These are phyloP conservation scores for Hygrophila difformis DNA, from an alignment of 257 asterid genomes.

Conservation along the genomic window DNA sequence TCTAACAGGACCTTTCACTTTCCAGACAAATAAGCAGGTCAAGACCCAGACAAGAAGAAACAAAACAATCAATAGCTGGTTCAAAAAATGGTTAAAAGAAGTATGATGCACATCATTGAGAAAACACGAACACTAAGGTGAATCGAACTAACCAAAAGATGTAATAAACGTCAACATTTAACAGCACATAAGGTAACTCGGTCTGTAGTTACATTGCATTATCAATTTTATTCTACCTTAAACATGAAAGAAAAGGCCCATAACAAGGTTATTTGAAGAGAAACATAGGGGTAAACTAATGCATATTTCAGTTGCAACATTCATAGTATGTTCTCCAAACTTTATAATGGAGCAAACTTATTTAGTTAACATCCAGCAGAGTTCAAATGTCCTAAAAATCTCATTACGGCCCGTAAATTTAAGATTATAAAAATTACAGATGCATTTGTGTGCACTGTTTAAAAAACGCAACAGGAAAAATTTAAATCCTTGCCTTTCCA, in stretches of 20 bases:
- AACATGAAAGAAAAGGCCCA: conserved; percentile 11
- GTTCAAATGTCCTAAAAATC: conserved; percentile 8
- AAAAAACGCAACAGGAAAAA: conserved; percentile 13
- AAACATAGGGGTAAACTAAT: neutral
- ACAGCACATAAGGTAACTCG: conserved; percentile 7
- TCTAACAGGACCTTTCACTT: conserved; percentile 15
- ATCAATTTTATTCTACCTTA: conserved; percentile 2
- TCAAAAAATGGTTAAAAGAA: conserved; percentile 8
- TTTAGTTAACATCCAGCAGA: conserved; percentile 1
- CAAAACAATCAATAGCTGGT: conserved; percentile 23
- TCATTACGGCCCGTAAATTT: conserved; percentile 11
- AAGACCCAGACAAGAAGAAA: conserved; percentile 28
- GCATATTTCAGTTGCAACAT: conserved; percentile 7
- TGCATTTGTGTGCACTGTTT: conserved; percentile 14
- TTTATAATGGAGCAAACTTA: neutral
- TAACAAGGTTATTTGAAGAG: conserved; percentile 10
- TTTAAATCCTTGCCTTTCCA: conserved; percentile 53
- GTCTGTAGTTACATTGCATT: conserved; percentile 8
- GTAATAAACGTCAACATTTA: conserved; percentile 6
- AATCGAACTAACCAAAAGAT: neutral
- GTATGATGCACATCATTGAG: conserved; percentile 2
- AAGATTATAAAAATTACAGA: conserved; percentile 9
- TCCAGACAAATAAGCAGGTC: conserved; percentile 18
- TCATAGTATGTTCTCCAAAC: conserved; percentile 2
- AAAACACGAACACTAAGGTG: neutral